A percentile compares a stretch with the other conserved stretches of the same genome.
phyloP scores from a whole-genome alignment of 129 eudicot species.

The Lactuca saligna region DNA sequence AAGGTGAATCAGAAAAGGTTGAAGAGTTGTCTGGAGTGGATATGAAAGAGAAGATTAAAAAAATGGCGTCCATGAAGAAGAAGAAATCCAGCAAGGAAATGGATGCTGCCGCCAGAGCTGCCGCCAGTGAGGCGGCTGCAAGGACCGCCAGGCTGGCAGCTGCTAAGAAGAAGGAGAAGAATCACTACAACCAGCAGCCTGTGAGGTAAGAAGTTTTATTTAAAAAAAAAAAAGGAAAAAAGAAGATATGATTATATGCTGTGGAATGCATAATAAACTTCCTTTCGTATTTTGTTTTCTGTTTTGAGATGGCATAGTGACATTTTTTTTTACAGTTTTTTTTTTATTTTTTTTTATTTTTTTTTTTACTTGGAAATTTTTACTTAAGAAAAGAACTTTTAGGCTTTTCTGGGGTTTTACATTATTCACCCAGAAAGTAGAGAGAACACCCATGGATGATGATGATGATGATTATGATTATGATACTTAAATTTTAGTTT shows the following conservation, averaged over 20 bases:
- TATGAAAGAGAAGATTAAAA: slow-evolving; percentile 75
- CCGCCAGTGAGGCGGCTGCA: slow-evolving; percentile 90
- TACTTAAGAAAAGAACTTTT: slow-evolving; percentile 11
- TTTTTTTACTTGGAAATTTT: slow-evolving; percentile 22
- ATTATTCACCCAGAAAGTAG: slow-evolving; percentile 31
- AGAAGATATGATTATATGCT: slow-evolving; percentile 24
- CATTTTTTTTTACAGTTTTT: slow-evolving; percentile 34
- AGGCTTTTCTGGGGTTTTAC: slow-evolving; percentile 19
- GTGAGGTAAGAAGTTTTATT: slow-evolving; percentile 46
- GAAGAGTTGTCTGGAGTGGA: slow-evolving; percentile 62
- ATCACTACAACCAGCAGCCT: slow-evolving; percentile 97
- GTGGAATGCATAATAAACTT: slow-evolving; percentile 49
- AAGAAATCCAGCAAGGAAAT: slow-evolving; percentile 85
- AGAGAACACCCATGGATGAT: slow-evolving; percentile 28
- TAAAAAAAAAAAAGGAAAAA: background rate
- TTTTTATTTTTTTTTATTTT: slow-evolving; percentile 29
- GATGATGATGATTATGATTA: slow-evolving; percentile 13
- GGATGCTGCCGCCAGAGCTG: slow-evolving; percentile 87
- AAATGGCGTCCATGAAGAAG: slow-evolving; percentile 78
- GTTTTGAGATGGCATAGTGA: slow-evolving; percentile 36
- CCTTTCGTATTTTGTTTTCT: slow-evolving; percentile 24
- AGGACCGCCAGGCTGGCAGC: slow-evolving; percentile 89
- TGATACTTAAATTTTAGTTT: slow-evolving; percentile 22
- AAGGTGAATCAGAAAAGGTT: slow-evolving; percentile 47
- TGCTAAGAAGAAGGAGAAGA: slow-evolving; percentile 96